A percentile compares a stretch with the other conserved stretches of the same genome.
Conservation (phyloP, 495 filamentous ascomycete genomes). For the Penicillium simplicissimum region DNA sequence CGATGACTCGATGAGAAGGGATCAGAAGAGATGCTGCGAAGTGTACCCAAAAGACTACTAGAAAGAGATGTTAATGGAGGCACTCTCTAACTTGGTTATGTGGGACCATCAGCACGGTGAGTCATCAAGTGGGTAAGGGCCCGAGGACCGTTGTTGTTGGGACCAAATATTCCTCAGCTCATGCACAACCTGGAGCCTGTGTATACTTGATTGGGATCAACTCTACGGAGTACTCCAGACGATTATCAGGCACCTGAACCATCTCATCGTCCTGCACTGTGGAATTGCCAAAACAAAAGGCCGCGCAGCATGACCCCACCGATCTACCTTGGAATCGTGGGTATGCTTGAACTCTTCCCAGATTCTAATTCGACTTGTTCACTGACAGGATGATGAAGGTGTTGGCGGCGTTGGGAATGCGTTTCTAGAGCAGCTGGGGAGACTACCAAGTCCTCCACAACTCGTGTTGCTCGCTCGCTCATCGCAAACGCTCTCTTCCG, state of each 20-base stretch:
- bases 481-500: constrained; percentile 70
- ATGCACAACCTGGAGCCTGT: too few relatives aligned
- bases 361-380: not conserved
- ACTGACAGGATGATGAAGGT: not conserved
- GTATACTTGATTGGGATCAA: too few relatives aligned
- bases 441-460: constrained; percentile 1
- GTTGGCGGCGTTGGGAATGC: constrained; percentile 10
- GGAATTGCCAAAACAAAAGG: too few relatives aligned
- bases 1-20: too few relatives aligned
- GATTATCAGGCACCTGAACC: not conserved
- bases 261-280: not conserved
- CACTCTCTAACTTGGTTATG: too few relatives aligned
- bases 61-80: too few relatives aligned
- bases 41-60: too few relatives aligned
- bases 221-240: not conserved
- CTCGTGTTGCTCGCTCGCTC: constrained; percentile 37
- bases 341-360: not conserved
- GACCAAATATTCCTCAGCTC: too few relatives aligned
- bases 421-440: constrained; percentile 7
- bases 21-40: too few relatives aligned
- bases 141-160: too few relatives aligned
- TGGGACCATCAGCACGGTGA: too few relatives aligned
- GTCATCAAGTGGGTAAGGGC: too few relatives aligned
- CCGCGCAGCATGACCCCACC: not conserved
- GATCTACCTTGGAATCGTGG: constrained; percentile 7